Evolutionary conservation across 345 rosid genomes (phyloP), one percentile per base, ranked within the genome.

Genomic region (Aurinia saxatilis): DNA sequence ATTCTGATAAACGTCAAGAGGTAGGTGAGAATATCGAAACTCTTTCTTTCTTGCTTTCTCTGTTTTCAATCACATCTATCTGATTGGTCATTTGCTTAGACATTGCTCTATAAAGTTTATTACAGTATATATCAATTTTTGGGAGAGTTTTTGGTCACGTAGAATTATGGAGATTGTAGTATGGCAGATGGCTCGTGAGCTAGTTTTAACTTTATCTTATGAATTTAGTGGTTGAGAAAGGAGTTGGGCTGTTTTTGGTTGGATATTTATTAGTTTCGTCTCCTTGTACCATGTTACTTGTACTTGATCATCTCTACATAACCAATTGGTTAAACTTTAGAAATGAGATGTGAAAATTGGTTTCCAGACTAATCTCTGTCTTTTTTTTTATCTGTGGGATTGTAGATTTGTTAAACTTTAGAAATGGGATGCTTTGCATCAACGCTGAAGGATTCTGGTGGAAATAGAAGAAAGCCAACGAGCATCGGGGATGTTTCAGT

Each of bases 361-460:
- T 2, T 9, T 40, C 16, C 17, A 48, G 60, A 17, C 39, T 48
- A 14, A 40, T 58, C 66, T 33, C 51, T 67, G 27, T 57, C 57
- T 51, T 5, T 21, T 1, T 41, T 50, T 19, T 33, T 14, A 23
- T 50, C 1, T 45, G 14, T 44, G 72, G 63, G 73, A 56, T 73
- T 66, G 56, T 72, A 75, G 78, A 45, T 56, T 67, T 13, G 1
- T 11, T 60, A 65, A 70, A 25, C 51, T 46, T 16, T 27, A 9
- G 7, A n/a, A 50, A 95, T 95, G 99, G 99, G 99, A 58, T 95
- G 99, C 82, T 54, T 95, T 51, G 84, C 82, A 75, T 95, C 99
- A 27, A 82, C 89, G 1, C 87, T 93, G 0, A 80, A 86, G 78
- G 99, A 83, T 70, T 66, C 83, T 17, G 85, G 83, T 64, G 99